A percentile compares a stretch with the other conserved stretches of the same genome.
Conservation (phyloP, 73 alveolate species). For the Stentor coeruleus region DNA sequence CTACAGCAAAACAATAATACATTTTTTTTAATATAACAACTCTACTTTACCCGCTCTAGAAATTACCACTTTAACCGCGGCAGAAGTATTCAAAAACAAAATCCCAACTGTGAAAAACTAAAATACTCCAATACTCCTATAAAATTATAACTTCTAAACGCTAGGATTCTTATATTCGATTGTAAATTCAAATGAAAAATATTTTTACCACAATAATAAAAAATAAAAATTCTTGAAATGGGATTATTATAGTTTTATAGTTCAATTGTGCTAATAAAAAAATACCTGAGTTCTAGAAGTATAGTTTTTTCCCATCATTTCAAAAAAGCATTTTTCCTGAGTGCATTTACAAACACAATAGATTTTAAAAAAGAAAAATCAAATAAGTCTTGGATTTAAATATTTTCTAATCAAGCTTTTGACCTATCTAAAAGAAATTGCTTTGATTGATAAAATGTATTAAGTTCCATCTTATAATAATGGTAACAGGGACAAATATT, state of each 20-base stretch:
- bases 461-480: neutral
- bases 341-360: neutral
- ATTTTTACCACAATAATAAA: neutral
- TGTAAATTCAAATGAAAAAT: neutral
- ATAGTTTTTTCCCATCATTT: neutral
- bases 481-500: too few species aligned
- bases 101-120: neutral
- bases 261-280: neutral
- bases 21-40: neutral
- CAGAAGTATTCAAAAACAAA: neutral
- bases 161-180: neutral
- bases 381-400: neutral
- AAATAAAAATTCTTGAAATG: neutral
- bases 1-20: neutral
- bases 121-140: neutral
- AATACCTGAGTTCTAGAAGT: neutral
- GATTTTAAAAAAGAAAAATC: neutral
- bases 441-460: neutral
- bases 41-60: neutral
- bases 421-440: neutral
- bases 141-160: neutral
- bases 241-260: neutral
- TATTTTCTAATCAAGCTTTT: neutral
- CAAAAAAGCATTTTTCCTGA: neutral
- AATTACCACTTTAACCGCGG: neutral